Conservation (phyloP, 2,329 filamentous ascomycete genomes). For the Dactylellina leptospora region DNA sequence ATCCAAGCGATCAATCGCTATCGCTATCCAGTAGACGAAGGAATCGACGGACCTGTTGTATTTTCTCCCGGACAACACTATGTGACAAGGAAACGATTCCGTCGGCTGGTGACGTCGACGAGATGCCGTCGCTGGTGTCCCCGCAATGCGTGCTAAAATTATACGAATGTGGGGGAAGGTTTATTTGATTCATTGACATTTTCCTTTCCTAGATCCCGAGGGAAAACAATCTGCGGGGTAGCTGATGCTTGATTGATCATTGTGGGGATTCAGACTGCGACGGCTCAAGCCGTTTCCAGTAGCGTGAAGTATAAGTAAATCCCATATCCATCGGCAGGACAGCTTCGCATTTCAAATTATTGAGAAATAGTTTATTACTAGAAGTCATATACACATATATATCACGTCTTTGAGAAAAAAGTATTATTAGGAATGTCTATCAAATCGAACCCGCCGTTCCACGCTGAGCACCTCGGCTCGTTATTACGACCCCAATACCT, state of each 20-base stretch:
- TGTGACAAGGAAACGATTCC: background rate
- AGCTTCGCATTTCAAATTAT: background rate
- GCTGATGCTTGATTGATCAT: background rate
- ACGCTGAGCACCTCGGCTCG: constrained; percentile 77
- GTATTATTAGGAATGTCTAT: constrained; percentile 18
- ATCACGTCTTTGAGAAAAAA: background rate
- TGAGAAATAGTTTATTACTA: background rate
- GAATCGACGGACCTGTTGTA: too few species aligned
- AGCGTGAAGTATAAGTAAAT: background rate
- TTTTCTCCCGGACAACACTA: constrained; percentile 25
- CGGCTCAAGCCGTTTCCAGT: background rate
- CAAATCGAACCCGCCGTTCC: constrained; percentile 67
- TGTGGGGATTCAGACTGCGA: too few species aligned
- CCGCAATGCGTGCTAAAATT: too few species aligned
- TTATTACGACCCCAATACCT: constrained; percentile 73
- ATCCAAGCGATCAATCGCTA: too few species aligned
- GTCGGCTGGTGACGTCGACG: constrained; percentile 16
- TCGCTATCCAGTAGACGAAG: too few species aligned
- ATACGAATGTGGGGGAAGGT: constrained; percentile 11
- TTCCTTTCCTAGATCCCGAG: constrained; percentile 16
- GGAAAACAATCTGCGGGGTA: constrained; percentile 21
- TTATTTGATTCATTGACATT: background rate
- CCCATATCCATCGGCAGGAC: background rate
- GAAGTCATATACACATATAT: background rate
- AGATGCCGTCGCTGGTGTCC: too few species aligned